These are phyloP conservation scores for Fragosphaeria purpurea DNA, from an alignment of 2,329 filamentous ascomycete species.

Conservation along the genomic window DNA sequence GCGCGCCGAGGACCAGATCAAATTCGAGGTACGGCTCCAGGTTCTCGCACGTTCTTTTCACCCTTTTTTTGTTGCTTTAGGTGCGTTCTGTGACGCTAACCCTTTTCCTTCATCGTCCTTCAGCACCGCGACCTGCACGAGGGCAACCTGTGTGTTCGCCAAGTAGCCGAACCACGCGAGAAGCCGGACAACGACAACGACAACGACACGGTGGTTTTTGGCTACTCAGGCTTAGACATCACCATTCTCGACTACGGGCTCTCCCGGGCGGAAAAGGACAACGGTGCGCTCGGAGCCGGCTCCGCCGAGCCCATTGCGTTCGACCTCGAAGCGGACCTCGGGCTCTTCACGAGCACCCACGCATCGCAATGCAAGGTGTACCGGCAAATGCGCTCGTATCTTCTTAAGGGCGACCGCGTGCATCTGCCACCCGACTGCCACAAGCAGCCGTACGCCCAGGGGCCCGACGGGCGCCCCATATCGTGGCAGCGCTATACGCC, in stretches of 20 bases:
- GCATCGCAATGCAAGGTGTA: constrained; percentile 52
- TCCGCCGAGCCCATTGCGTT: constrained; percentile 34
- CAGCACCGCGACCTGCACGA: constrained; percentile 58
- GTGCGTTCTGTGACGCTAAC: neutral
- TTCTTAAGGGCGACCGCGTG: constrained; percentile 40
- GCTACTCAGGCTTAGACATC: constrained; percentile 51
- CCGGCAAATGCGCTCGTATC: constrained; percentile 50
- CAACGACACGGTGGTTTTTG: constrained; percentile 31
- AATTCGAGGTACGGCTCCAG: constrained; percentile 43
- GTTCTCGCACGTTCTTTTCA: neutral
- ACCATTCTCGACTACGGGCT: constrained; percentile 58
- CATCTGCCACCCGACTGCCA: constrained; percentile 39
- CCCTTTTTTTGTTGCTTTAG: neutral
- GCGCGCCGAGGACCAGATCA: constrained; percentile 45
- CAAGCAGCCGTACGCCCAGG: constrained; percentile 34
- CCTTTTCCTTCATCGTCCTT: neutral
- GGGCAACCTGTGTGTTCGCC: constrained; percentile 51
- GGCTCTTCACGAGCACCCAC: constrained; percentile 50
- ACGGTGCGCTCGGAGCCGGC: constrained; percentile 18
- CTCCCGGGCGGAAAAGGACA: constrained; percentile 39
- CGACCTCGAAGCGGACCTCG: constrained; percentile 50
- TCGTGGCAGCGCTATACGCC: constrained; percentile 46
- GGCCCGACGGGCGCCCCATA: constrained; percentile 35
- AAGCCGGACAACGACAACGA: constrained; percentile 18
- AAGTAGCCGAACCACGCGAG: constrained; percentile 24